Percentiles rank a stretch among this genome's conserved stretches.
Conservation (phyloP, 2,329 filamentous ascomycete species). For the Neocatenulostroma microsporum region DNA sequence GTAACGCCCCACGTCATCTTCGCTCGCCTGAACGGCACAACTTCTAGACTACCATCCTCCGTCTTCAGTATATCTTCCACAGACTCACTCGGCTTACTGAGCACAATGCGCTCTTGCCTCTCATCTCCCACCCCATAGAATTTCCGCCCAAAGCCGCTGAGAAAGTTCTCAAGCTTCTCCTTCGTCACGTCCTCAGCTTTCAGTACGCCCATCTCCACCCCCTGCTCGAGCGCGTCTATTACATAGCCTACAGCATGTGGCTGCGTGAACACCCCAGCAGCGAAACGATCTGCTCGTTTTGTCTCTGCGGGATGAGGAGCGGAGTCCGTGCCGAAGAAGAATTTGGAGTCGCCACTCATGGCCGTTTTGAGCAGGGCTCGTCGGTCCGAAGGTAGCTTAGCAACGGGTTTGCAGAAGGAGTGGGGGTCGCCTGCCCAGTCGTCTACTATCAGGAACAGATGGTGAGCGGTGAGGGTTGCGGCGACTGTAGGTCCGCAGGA, state of each 20-base stretch:
- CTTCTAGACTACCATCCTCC: conserved; percentile 46
- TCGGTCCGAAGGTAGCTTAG: conserved; percentile 60
- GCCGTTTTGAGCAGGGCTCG: conserved; percentile 62
- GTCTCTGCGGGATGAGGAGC: conserved; percentile 59
- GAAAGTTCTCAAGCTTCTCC: conserved; percentile 51
- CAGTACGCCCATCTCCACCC: conserved; percentile 48
- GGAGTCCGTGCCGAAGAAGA: conserved; percentile 68
- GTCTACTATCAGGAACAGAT: conserved; percentile 72
- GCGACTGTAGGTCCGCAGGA: conserved; percentile 70
- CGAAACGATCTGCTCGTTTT: conserved; percentile 52
- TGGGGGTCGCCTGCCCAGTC: conserved; percentile 63
- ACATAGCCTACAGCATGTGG: conserved; percentile 60
- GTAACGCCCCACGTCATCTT: conserved; percentile 52
- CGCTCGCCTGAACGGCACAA: conserved; percentile 59
- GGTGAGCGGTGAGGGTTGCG: conserved; percentile 78
- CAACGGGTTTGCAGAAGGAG: conserved; percentile 68
- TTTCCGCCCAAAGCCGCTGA: conserved; percentile 48
- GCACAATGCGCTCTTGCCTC: conserved; percentile 45
- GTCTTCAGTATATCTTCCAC: conserved; percentile 50
- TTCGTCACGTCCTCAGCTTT: conserved; percentile 47
- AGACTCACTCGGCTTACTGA: conserved; percentile 49
- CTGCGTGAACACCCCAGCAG: conserved; percentile 75
- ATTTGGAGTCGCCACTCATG: conserved; percentile 53
- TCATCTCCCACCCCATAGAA: conserved; percentile 50
- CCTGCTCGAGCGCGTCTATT: conserved; percentile 57